These are phyloP conservation scores for Sanghuangporus baumii DNA, from an alignment of 1,284 basidiomycete species.

Conservation along the genomic window DNA sequence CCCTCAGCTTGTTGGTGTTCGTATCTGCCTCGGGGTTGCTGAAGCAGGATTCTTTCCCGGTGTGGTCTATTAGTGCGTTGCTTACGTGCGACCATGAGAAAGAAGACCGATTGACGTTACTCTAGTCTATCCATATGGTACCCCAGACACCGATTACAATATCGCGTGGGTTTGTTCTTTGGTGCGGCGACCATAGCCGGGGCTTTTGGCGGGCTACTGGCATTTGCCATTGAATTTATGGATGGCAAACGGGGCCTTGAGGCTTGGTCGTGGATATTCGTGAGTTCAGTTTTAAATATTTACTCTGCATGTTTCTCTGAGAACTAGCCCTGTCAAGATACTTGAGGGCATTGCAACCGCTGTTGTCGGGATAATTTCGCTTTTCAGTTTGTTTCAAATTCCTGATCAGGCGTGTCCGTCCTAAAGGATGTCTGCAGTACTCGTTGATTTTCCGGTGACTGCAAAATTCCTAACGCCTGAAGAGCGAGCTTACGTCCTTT, in stretches of 20 bases:
- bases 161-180: conserved; percentile 41
- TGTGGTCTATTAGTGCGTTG: conserved; percentile 51
- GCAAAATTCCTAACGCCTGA: conserved; percentile 47
- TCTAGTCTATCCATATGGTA: conserved; percentile 46
- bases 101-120: background rate
- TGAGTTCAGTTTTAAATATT: conserved; percentile 23
- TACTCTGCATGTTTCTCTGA: background rate
- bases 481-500: conserved; percentile 54
- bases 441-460: conserved; percentile 55
- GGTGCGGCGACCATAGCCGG: conserved; percentile 30
- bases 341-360: conserved; percentile 51
- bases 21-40: conserved; percentile 49
- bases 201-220: conserved; percentile 36
- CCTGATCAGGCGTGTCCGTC: background rate
- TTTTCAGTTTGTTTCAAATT: conserved; percentile 33
- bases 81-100: background rate
- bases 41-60: conserved; percentile 70
- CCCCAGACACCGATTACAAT: conserved; percentile 43
- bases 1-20: conserved; percentile 30
- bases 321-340: conserved; percentile 31
- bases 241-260: conserved; percentile 32
- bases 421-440: conserved; percentile 26
- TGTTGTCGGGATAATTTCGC: conserved; percentile 37
- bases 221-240: conserved; percentile 41
- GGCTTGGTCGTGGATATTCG: conserved; percentile 45